phyloP scores from a whole-genome alignment of 2,329 filamentous ascomycete species.

The Plectosphaerella plurivora region DNA sequence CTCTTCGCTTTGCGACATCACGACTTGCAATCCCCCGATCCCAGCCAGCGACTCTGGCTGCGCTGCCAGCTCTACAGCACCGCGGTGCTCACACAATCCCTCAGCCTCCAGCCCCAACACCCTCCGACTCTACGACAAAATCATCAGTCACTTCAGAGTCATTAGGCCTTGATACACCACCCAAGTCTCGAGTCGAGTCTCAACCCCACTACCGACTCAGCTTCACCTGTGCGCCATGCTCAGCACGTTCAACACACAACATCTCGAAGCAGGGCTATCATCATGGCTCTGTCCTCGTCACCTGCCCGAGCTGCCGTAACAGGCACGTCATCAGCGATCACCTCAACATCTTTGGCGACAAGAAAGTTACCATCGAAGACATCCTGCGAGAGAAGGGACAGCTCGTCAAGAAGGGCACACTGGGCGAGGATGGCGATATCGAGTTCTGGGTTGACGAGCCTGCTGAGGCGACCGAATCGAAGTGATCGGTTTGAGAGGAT shows the following conservation, averaged over 20 bases:
- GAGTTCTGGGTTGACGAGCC: slow-evolving; percentile 83
- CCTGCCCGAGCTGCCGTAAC: slow-evolving; percentile 80
- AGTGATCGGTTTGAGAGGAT: too few relatives aligned
- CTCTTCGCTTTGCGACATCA: too few relatives aligned
- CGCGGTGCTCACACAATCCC: slow-evolving; percentile 24
- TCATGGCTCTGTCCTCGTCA: slow-evolving; percentile 80
- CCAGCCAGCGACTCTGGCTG: too few relatives aligned
- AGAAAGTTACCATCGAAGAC: slow-evolving; percentile 68
- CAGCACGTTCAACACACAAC: slow-evolving; percentile 72
- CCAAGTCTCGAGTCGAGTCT: slow-evolving; percentile 16
- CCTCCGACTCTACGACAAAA: neutral
- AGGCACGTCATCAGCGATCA: slow-evolving; percentile 92
- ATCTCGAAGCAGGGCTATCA: slow-evolving; percentile 96
- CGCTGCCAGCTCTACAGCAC: neutral
- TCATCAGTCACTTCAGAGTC: neutral
- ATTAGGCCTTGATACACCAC: neutral
- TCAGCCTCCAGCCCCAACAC: slow-evolving; percentile 8
- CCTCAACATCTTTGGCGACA: slow-evolving; percentile 71
- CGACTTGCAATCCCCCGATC: too few relatives aligned
- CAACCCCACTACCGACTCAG: slow-evolving; percentile 78
- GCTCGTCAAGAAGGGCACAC: slow-evolving; percentile 64
- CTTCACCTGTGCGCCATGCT: slow-evolving; percentile 90
- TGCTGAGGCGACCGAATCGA: neutral
- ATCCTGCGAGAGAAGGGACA: slow-evolving; percentile 72
- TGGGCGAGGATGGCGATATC: slow-evolving; percentile 76